phyloP scores from a whole-genome alignment of 2,329 filamentous ascomycete species.

The Hypoxylon sp. region DNA sequence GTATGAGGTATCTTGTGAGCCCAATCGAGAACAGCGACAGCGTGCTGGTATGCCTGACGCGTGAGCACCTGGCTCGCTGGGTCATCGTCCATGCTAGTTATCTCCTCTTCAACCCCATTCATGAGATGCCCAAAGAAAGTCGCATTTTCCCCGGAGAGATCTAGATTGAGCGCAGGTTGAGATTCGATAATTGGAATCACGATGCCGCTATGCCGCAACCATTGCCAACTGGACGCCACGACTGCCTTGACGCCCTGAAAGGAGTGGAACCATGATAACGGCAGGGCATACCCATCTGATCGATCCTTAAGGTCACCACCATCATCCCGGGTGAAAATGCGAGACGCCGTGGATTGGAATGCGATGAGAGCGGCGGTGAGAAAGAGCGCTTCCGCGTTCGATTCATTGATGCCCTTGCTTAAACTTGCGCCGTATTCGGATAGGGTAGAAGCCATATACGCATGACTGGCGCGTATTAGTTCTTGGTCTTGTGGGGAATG shows the following conservation, averaged over 20 bases:
- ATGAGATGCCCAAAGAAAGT: constrained; percentile 75
- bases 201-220: constrained; percentile 70
- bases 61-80: constrained; percentile 52
- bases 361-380: constrained; percentile 75
- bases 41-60: constrained; percentile 72
- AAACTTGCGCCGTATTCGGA: constrained; percentile 72
- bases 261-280: constrained; percentile 75
- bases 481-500: constrained; percentile 70
- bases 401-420: constrained; percentile 68
- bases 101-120: constrained; percentile 70
- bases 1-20: constrained; percentile 72
- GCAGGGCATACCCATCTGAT: constrained; percentile 67
- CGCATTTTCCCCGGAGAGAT: constrained; percentile 66
- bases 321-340: constrained; percentile 74
- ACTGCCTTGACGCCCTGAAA: constrained; percentile 78
- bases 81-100: constrained; percentile 55
- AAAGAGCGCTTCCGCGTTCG: constrained; percentile 75
- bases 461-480: constrained; percentile 73
- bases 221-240: constrained; percentile 75
- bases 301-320: constrained; percentile 57
- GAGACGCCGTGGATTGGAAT: constrained; percentile 75
- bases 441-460: constrained; percentile 75
- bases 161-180: constrained; percentile 73
- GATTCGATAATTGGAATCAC: constrained; percentile 75
- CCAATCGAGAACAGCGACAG: constrained; percentile 77